Conservation (phyloP, 805 yeast genomes). For the Suhomyces kilbournensis region DNA sequence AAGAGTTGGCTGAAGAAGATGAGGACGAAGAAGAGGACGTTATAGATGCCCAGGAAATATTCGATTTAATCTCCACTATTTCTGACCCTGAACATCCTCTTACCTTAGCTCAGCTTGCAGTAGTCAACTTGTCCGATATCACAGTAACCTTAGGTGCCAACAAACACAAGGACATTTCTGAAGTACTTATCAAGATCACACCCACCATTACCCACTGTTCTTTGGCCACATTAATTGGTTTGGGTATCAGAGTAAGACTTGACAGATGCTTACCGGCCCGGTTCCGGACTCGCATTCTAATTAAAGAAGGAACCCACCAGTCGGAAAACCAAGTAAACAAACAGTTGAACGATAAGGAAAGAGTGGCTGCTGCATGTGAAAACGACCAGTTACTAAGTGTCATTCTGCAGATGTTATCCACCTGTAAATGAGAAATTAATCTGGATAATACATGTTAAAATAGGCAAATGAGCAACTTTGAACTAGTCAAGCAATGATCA, state of each 20-base stretch:
- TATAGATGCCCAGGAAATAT: conserved; percentile 87
- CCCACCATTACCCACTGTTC: conserved; percentile 99
- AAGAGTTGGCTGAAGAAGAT: conserved; percentile 18
- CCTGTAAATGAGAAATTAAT: conserved; percentile 48
- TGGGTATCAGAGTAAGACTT: conserved; percentile 88
- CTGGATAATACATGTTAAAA: background rate
- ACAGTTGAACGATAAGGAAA: conserved; percentile 93
- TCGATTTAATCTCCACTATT: conserved; percentile 77
- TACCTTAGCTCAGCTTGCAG: conserved; percentile 90
- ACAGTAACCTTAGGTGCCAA: conserved; percentile 54
- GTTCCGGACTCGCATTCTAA: conserved; percentile 71
- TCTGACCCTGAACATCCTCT: conserved; percentile 98
- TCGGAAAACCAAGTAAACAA: conserved; percentile 94
- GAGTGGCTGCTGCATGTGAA: conserved; percentile 98
- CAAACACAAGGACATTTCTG: conserved; percentile 52
- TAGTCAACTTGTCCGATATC: conserved; percentile 83
- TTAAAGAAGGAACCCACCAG: conserved; percentile 93
- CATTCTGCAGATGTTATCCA: conserved; percentile 86
- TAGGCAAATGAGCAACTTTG: no score
- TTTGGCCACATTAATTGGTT: conserved; percentile 90
- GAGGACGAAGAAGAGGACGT: conserved; percentile 50
- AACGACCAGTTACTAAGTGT: conserved; percentile 88
- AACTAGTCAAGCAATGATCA: no score
- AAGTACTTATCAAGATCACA: conserved; percentile 78
- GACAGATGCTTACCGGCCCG: conserved; percentile 86